Evolutionary conservation across 2,329 filamentous ascomycete species (phyloP), one percentile per base, ranked within the genome.

Genomic region (Penicillium brasilianum): DNA sequence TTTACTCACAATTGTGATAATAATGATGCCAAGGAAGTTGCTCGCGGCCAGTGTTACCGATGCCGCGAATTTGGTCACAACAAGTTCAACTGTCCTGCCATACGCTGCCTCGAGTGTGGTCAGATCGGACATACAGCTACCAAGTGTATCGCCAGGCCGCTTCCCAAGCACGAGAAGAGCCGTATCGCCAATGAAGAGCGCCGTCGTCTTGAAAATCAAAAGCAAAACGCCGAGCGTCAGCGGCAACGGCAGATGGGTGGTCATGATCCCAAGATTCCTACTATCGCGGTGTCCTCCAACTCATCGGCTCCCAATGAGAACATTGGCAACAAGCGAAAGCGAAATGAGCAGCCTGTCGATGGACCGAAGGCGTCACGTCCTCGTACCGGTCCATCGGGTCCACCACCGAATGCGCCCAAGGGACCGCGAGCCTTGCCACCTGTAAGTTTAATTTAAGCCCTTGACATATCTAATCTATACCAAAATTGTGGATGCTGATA

Each of bases 1-100:
- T 77, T 77, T 63, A 79, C 77, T 1, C 72, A 73, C 54, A 76
- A 78, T 48, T 83, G 81, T 59, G 79, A 83, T 57, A 81, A 82
- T 61, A 62, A 69, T 10, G 78, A 78, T 13, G 80, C 79, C 11
- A 73, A 76, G 60, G 72, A 72, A 36, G 71, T 71, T 13, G 70
- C 72, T 34, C 71, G 73, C 44, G 78, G 78, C 22, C 75, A 65
- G 52, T 83, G 81, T 62, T 72, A 69, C 61, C 75, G 81, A 59
- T 83, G 81, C 58, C 73, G 76, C 18, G 61, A 68, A 25, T 55
- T 71, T 25, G 77, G 77, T 8, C 81, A 83, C 63, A 74, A 64
- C 5, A 76, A 73, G 39, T 58, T 60, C 10, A 58, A 69, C 55
- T 83, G 81, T 63, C 71, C 66, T n/a, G 74, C 72, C 25, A 72